phyloP scores from a whole-genome alignment of 2,329 filamentous ascomycete genomes.

The Pseudohalonectria lignicola region DNA sequence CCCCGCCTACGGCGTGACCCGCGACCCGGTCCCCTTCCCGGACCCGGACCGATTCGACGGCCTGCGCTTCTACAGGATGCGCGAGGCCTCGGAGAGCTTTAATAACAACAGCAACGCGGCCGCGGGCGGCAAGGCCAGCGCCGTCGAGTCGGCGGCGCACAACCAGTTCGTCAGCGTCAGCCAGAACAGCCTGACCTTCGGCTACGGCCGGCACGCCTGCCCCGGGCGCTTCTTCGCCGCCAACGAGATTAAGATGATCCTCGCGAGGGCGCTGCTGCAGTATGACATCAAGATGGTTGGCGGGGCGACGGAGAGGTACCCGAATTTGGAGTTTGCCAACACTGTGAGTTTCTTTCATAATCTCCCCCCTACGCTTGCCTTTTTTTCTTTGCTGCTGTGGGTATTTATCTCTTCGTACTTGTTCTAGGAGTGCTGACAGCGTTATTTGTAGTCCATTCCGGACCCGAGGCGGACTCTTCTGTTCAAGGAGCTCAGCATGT shows the following conservation, averaged over 20 bases:
- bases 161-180: slow-evolving; percentile 28
- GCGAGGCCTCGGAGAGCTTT: slow-evolving; percentile 9
- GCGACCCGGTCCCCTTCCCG: slow-evolving; percentile 23
- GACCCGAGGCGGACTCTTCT: not conserved
- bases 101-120: not conserved
- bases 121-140: slow-evolving; percentile 3
- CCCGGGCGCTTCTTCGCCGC: slow-evolving; percentile 25
- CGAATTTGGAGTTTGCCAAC: slow-evolving; percentile 12
- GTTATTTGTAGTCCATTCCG: not conserved
- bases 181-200: slow-evolving; percentile 21
- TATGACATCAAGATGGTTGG: slow-evolving; percentile 17
- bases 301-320: slow-evolving; percentile 12
- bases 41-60: slow-evolving; percentile 25
- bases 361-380: no score
- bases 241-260: slow-evolving; percentile 25
- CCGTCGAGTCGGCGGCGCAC: slow-evolving; percentile 17
- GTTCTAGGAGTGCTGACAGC: not conserved
- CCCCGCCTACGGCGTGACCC: slow-evolving; percentile 21
- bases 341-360: slow-evolving; percentile 3
- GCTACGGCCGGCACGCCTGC: slow-evolving; percentile 28
- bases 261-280: slow-evolving; percentile 14
- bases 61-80: slow-evolving; percentile 24
- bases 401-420: no score
- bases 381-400: not conserved
- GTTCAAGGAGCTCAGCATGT: slow-evolving; percentile 3